A percentile compares a stretch with the other conserved stretches of the same genome.
Conservation (phyloP, 257 asterid species). For the Schizonepeta tenuifolia region DNA sequence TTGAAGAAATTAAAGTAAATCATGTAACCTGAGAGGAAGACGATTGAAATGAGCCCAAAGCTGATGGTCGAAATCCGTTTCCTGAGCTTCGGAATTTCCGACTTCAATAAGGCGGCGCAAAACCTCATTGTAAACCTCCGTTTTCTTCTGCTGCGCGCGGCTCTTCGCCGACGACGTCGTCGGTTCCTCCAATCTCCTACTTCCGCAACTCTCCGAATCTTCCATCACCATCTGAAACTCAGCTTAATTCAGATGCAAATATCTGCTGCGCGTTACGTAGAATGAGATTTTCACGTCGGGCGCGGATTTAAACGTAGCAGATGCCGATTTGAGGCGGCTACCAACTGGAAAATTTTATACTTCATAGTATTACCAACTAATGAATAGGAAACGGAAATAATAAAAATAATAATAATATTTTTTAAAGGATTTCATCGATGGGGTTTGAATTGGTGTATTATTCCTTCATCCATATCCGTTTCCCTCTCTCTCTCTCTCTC, state of each 20-base stretch:
- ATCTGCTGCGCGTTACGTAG: slow-evolving; percentile 25
- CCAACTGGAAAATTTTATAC: neutral
- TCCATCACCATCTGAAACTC: slow-evolving; percentile 57
- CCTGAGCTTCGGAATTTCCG: slow-evolving; percentile 60
- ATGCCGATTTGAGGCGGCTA: slow-evolving; percentile 31
- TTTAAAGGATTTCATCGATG: slow-evolving; percentile 18
- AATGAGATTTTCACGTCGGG: slow-evolving; percentile 12
- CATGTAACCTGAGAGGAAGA: slow-evolving; percentile 74
- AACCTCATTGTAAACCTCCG: slow-evolving; percentile 89
- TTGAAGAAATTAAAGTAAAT: slow-evolving; percentile 4
- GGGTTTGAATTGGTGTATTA: slow-evolving; percentile 31
- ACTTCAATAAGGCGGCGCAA: slow-evolving; percentile 78
- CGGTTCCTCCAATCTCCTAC: slow-evolving; percentile 54
- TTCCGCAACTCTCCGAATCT: slow-evolving; percentile 69
- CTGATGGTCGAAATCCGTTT: slow-evolving; percentile 71
- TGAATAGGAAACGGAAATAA: neutral
- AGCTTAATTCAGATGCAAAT: slow-evolving; percentile 25
- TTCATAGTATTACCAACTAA: neutral
- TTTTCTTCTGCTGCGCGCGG: slow-evolving; percentile 53
- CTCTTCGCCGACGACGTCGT: slow-evolving; percentile 36
- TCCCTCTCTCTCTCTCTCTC: slow-evolving; percentile 3
- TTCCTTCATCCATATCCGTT: slow-evolving; percentile 35
- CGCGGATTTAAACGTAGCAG: slow-evolving; percentile 28
- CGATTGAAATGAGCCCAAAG: slow-evolving; percentile 96
- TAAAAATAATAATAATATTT: neutral